Percentiles rank a stretch among this genome's conserved stretches.
Conservation (phyloP, 768 basidiomycete genomes). For the Termitomyces sp. region DNA sequence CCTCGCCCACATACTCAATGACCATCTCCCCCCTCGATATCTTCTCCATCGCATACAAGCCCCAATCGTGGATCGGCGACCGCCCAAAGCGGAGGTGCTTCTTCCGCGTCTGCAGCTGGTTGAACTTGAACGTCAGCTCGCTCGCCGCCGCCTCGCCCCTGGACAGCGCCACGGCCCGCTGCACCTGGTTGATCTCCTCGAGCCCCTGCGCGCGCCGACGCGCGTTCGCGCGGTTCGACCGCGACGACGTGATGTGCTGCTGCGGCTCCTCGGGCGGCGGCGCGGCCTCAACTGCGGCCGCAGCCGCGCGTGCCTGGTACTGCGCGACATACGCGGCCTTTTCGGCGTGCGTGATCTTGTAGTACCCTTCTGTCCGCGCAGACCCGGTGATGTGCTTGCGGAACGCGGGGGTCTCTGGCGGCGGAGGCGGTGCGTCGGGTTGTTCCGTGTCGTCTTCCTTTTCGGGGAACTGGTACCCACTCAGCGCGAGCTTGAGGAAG, state of each 20-base stretch:
- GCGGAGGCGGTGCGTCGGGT: slow-evolving; percentile 21
- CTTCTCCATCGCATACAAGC: slow-evolving; percentile 95
- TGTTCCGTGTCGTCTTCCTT: slow-evolving; percentile 12
- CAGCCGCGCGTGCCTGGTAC: slow-evolving; percentile 63
- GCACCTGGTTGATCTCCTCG: slow-evolving; percentile 92
- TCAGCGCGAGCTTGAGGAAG: slow-evolving; percentile 63
- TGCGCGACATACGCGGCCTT: slow-evolving; percentile 92
- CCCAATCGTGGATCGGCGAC: slow-evolving; percentile 98
- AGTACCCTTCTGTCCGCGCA: slow-evolving; percentile 91
- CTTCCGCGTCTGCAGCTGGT: slow-evolving; percentile 96
- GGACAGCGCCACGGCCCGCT: slow-evolving; percentile 71
- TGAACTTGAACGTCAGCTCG: slow-evolving; percentile 90
- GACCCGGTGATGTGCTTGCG: slow-evolving; percentile 81
- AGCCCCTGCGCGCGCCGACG: slow-evolving; percentile 88
- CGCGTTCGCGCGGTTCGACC: slow-evolving; percentile 90
- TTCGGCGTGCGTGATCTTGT: slow-evolving; percentile 89
- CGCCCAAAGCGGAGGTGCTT: slow-evolving; percentile 95
- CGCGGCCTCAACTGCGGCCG: slow-evolving; percentile 30
- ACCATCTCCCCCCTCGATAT: slow-evolving; percentile 97
- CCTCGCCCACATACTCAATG: slow-evolving; percentile 98
- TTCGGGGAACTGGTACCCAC: slow-evolving; percentile 29
- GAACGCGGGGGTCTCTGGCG: slow-evolving; percentile 47
- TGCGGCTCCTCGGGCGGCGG: slow-evolving; percentile 43
- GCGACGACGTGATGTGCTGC: slow-evolving; percentile 67
- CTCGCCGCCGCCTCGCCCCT: slow-evolving; percentile 64